These are phyloP conservation scores for Cucumis sativus DNA, from an alignment of 306 rosid species.

Conservation along the genomic window Cucumber_9930_V3 NC_026656.2:1326501-1327000, in stretches of 20 bases:
- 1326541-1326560: background rate
- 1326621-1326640: background rate
- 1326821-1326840: background rate
- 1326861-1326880: background rate
- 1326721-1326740: background rate
- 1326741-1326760: background rate
- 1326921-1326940: background rate
- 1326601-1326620: background rate
- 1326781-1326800: background rate
- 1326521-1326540: background rate
- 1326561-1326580: background rate
- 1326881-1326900: constrained; percentile 10
- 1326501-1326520: background rate
- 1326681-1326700: background rate
- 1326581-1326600: background rate
- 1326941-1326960: constrained; percentile 5
- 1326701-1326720: background rate
- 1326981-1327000: background rate
- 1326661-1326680: background rate
- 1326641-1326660: background rate
- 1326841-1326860: background rate
- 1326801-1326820: background rate
- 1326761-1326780: background rate
- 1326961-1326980: background rate
- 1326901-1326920: constrained; percentile 6